Evolutionary conservation across 1,284 basidiomycete species (phyloP).

Genomic region (Leccinum pachyderme): DNA sequence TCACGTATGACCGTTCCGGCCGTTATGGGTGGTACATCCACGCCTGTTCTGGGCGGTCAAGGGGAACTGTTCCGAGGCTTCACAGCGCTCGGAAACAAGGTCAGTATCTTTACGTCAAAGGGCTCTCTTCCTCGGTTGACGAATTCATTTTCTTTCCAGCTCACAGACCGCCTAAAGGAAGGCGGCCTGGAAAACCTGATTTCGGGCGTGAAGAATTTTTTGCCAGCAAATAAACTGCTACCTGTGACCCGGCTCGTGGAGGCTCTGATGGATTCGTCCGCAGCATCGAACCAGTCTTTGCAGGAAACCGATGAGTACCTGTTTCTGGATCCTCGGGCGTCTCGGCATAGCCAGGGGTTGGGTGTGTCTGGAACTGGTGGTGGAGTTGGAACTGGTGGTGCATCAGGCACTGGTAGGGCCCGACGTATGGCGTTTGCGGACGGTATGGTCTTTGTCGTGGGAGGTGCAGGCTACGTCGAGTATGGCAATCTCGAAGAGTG

Average conservation of each 20-base stretch:
- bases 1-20: conserved; percentile 85
- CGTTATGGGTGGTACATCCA: conserved; percentile 60
- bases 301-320: conserved; percentile 97
- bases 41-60: conserved; percentile 72
- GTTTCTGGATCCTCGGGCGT: conserved; percentile 87
- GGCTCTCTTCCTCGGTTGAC: conserved; percentile 7
- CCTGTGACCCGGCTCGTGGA: conserved; percentile 92
- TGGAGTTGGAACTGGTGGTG: conserved; percentile 37
- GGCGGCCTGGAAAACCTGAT: conserved; percentile 94
- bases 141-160: conserved; percentile 39
- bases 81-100: conserved; percentile 87
- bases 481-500: conserved; percentile 96
- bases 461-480: conserved; percentile 96
- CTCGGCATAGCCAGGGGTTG: conserved; percentile 54
- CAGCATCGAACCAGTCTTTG: conserved; percentile 88
- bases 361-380: conserved; percentile 51
- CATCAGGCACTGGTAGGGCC: conserved; percentile 46
- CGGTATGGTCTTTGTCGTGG: conserved; percentile 92
- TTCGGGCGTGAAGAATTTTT: conserved; percentile 97
- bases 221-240: conserved; percentile 93
- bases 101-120: conserved; percentile 38
- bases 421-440: conserved; percentile 85
- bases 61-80: conserved; percentile 89
- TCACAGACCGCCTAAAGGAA: conserved; percentile 92
- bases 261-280: conserved; percentile 94